Evolutionary conservation across 768 basidiomycete genomes (phyloP).

Genomic region (Naganishia randhawae): DNA sequence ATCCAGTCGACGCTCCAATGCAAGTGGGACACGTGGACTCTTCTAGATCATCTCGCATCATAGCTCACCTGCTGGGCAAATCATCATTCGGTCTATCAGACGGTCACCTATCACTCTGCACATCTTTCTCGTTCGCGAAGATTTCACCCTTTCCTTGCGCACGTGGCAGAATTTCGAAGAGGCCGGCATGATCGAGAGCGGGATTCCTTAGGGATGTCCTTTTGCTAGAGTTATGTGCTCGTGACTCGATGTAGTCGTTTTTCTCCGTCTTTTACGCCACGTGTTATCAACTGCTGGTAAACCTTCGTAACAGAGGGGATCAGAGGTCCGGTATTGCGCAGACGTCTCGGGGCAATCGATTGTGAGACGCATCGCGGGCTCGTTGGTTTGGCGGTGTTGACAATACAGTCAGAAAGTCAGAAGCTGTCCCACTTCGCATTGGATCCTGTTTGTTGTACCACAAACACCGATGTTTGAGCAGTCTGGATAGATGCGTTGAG

Average conservation of each 20-base stretch:
- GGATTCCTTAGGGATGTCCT: conserved; percentile 18
- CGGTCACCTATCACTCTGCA: background rate
- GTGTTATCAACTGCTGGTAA: conserved; percentile 6
- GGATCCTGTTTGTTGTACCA: conserved; percentile 13
- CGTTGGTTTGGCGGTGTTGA: conserved; percentile 5
- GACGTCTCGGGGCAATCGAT: no score
- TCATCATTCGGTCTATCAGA: background rate
- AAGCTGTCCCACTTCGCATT: background rate
- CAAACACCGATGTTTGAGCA: conserved; percentile 17
- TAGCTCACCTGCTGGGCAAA: background rate
- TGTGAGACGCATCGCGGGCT: no score
- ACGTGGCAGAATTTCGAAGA: background rate
- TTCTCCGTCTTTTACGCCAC: background rate
- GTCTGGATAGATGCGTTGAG: background rate
- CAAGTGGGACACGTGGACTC: background rate
- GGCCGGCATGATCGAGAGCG: conserved; percentile 11
- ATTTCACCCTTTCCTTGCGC: conserved; percentile 5
- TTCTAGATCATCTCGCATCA: background rate
- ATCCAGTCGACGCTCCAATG: background rate
- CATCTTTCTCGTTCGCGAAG: conserved; percentile 1
- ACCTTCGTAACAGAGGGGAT: background rate
- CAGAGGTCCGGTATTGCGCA: background rate
- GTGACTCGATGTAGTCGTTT: conserved; percentile 9
- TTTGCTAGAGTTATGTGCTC: conserved; percentile 24
- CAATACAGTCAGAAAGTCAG: conserved; percentile 9